These are phyloP conservation scores for Xylaria nigripes DNA, from an alignment of 495 filamentous ascomycete species.

Conservation along the genomic window DNA sequence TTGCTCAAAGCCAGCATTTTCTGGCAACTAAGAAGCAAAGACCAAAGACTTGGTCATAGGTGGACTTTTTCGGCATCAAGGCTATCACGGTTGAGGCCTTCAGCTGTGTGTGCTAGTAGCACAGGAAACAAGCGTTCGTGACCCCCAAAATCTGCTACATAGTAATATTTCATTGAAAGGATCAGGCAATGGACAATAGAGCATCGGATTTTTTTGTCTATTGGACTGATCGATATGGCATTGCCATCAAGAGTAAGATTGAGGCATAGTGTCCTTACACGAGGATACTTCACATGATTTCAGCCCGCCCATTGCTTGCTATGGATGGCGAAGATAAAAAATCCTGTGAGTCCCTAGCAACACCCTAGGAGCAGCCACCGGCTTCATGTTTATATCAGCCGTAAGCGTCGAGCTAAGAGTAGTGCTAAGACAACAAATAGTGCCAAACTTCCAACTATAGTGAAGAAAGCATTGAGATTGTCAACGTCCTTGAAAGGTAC, in stretches of 20 bases:
- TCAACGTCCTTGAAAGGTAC: slow-evolving; percentile 58
- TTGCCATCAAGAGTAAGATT: background rate
- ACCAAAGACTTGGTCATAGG: background rate
- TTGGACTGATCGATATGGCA: background rate
- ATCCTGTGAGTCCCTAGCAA: background rate
- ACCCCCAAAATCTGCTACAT: background rate
- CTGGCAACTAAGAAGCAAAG: background rate
- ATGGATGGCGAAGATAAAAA: background rate
- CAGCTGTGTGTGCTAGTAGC: background rate
- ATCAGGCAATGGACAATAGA: background rate
- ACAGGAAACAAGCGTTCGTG: background rate
- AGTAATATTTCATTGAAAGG: background rate
- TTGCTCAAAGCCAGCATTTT: background rate
- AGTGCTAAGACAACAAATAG: slow-evolving; percentile 50
- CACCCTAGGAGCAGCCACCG: background rate
- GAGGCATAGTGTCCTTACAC: background rate
- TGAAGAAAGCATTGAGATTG: slow-evolving; percentile 68
- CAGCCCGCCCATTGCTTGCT: background rate
- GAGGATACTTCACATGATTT: background rate
- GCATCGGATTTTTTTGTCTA: background rate
- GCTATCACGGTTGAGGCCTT: background rate
- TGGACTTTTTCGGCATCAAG: background rate
- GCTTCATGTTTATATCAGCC: slow-evolving; percentile 15
- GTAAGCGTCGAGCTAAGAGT: slow-evolving; percentile 16
- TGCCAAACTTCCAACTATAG: slow-evolving; percentile 61